Evolutionary conservation across 2,329 filamentous ascomycete genomes (phyloP), one percentile per base, ranked within the genome.

Genomic region (Colletotrichum scovillei): DNA sequence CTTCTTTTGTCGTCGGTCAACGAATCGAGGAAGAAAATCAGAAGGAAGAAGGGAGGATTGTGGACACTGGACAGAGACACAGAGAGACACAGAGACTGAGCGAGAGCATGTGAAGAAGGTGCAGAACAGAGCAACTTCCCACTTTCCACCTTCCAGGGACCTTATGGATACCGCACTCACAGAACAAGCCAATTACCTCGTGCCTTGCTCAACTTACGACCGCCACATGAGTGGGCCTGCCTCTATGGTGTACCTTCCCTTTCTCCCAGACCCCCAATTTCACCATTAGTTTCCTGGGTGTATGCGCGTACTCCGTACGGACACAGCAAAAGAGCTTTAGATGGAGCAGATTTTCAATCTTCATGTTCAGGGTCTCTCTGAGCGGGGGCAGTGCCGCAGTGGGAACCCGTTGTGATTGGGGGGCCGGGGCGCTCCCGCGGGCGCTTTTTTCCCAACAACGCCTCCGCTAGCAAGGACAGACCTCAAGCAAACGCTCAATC

Each of bases 1-100:
- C 67, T 65, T n/a, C 67, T 73, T 73, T 73, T n/a, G 70, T 65
- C 66, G 67, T 70, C 67, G 70, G 70, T 73, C 65, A 60, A 70
- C 24, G 56, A 52, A 70, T 60, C 35, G 60, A 65, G 49, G 59
- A n/a, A 56, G 53, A 53, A 59, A 55, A 59, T 49, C 19, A 42
- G 59, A 26, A 57, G 28, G 24, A 53, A 58, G 64, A 56, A 42
- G 38, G 38, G 38, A 42, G 38, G 38, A 42, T 7, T 42, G 38
- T 16, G 16, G 38, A 42, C 38, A 42, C 38, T 42, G 38, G 14
- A 55, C 56, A 38, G 55, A 30, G 28, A 55, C 46, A 42, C n/a
- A 24, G 22, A 70, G 26, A 12, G 28, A 55, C 46, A 42, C n/a
- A 24, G 22, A 70, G 26, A 19, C 19, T 22, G 26, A 63, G 42